These are phyloP conservation scores for Anaeromyces robustus DNA, from an alignment of 192 early-diverging fungal genomes.

Conservation along the genomic window DNA sequence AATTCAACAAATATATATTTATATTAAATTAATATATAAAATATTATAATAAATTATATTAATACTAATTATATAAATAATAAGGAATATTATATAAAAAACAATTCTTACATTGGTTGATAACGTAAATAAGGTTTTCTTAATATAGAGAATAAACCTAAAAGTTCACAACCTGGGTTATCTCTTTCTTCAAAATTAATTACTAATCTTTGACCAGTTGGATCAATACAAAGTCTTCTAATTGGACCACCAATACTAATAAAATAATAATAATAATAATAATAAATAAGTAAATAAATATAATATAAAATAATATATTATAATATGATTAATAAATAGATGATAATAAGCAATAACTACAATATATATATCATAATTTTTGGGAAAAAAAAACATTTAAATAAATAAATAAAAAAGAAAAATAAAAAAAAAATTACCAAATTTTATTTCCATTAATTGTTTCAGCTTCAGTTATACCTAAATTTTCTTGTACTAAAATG, in stretches of 20 bases:
- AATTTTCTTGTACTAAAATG: not conserved
- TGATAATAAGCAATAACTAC: no score
- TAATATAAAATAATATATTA: not conserved
- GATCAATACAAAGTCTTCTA: constrained; percentile 27
- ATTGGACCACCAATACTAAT: constrained; percentile 23
- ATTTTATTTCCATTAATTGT: not conserved
- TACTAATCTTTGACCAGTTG: constrained; percentile 29
- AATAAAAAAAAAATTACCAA: not conserved
- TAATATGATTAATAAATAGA: no score
- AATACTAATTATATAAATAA: no score
- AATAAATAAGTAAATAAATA: no score
- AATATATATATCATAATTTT: no score
- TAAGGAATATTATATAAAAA: no score
- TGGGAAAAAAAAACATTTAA: no score
- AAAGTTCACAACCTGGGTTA: not conserved
- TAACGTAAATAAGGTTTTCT: not conserved
- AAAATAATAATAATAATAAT: no score
- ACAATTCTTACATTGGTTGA: not conserved
- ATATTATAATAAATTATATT: no score
- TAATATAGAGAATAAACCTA: not conserved
- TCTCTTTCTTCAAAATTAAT: constrained; percentile 23
- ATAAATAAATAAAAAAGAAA: no score
- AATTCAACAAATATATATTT: no score
- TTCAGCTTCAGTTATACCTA: not conserved
- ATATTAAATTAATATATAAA: no score